Evolutionary conservation across 2,329 filamentous ascomycete species (phyloP).

Genomic region (Xylariales sp.): DNA sequence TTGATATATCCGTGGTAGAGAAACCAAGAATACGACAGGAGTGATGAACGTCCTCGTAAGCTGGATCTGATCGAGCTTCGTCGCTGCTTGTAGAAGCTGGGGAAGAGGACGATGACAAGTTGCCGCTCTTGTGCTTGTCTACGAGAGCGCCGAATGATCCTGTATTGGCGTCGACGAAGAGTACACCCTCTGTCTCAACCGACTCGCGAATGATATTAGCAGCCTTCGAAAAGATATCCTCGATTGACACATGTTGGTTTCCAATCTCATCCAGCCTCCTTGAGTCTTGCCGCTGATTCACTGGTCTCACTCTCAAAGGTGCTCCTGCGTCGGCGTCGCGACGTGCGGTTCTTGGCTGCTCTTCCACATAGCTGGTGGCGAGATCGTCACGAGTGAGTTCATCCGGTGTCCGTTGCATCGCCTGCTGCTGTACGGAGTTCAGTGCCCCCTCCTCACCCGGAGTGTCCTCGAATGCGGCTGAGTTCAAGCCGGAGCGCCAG

Average conservation of each 20-base stretch:
- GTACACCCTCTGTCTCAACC: constrained; percentile 35
- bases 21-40: constrained; percentile 33
- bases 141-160: constrained; percentile 12
- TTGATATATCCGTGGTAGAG: constrained; percentile 29
- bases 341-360: no score
- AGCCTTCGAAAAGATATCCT: constrained; percentile 34
- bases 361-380: no score
- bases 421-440: constrained; percentile 16
- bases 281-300: no score
- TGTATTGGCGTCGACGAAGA: constrained; percentile 28
- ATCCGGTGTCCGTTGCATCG: no score
- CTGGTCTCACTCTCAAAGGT: no score
- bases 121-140: neutral
- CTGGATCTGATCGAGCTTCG: constrained; percentile 3
- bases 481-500: constrained; percentile 11
- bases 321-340: no score
- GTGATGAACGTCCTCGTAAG: neutral
- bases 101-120: neutral
- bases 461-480: constrained; percentile 10
- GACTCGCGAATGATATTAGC: constrained; percentile 38
- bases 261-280: no score
- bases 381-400: no score
- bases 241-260: no score
- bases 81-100: constrained; percentile 17
- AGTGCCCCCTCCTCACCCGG: constrained; percentile 15